Evolutionary conservation across 176 grass and related monocot genomes (phyloP).

Genomic region (Musa schizocarpa): DNA sequence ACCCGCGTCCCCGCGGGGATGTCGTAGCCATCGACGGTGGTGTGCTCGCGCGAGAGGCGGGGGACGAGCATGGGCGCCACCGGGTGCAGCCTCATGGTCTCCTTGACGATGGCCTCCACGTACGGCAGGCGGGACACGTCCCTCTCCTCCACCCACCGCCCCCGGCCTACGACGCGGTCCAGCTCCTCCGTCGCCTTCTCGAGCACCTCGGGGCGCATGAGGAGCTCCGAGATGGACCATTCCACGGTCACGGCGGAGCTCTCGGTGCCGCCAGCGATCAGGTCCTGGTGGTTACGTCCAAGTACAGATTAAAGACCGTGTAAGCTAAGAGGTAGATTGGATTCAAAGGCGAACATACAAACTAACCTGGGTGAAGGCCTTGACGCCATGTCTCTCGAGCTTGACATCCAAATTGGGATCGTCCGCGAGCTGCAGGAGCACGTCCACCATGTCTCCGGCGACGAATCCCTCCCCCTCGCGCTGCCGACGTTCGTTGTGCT

Average conservation of each 20-base stretch:
- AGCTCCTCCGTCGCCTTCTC: conserved; percentile 35
- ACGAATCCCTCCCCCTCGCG: conserved; percentile 46
- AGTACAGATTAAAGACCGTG: too few relatives aligned
- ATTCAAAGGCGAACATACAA: background rate
- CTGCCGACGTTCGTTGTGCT: conserved; percentile 46
- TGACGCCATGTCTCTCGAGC: conserved; percentile 48
- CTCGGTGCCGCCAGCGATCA: conserved; percentile 48
- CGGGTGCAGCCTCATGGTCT: conserved; percentile 54
- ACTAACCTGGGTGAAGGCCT: conserved; percentile 39
- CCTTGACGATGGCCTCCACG: conserved; percentile 55
- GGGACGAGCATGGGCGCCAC: conserved; percentile 45
- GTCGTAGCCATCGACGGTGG: conserved; percentile 39
- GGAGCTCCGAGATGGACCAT: conserved; percentile 57
- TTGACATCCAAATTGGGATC: conserved; percentile 58
- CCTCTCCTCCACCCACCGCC: conserved; percentile 32
- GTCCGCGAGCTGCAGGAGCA: conserved; percentile 60
- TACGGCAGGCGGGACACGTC: conserved; percentile 41
- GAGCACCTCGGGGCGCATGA: conserved; percentile 17
- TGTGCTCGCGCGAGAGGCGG: conserved; percentile 34
- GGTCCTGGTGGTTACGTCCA: conserved; percentile 6
- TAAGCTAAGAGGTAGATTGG: background rate
- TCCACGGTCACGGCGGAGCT: conserved; percentile 46
- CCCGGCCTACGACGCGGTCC: conserved; percentile 30
- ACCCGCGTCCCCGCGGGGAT: conserved; percentile 38
- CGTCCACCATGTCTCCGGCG: conserved; percentile 81